A percentile compares a stretch with the other conserved stretches of the same genome.
Conservation (phyloP, 495 filamentous ascomycete species). For the Aspergillus kassunensis region DNA sequence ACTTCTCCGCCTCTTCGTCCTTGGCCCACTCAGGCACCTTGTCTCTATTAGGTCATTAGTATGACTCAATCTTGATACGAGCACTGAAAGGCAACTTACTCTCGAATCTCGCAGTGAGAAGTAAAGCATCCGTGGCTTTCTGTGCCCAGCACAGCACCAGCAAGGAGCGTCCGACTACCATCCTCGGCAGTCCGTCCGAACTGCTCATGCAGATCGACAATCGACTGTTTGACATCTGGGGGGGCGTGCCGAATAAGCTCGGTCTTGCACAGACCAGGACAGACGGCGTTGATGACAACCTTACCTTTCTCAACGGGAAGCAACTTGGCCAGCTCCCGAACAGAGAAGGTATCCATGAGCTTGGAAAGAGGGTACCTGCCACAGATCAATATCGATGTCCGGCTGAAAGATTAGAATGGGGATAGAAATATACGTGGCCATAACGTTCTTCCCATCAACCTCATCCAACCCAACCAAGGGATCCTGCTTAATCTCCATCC, state of each 20-base stretch:
- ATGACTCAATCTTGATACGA: neutral
- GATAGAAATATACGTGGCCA: neutral
- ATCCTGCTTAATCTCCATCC: conserved; percentile 1
- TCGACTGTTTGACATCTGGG: neutral
- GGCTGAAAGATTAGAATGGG: neutral
- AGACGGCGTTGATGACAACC: conserved; percentile 3
- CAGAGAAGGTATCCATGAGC: neutral
- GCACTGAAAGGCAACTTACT: neutral
- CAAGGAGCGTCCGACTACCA: conserved; percentile 3
- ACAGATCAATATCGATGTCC: neutral
- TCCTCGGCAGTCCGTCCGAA: conserved; percentile 1
- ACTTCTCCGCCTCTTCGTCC: neutral
- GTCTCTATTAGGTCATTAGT: neutral
- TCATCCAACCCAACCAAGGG: neutral
- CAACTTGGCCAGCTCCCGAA: neutral
- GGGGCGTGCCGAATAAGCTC: neutral
- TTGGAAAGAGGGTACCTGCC: conserved; percentile 1
- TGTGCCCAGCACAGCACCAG: neutral
- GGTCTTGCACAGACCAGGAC: conserved; percentile 1
- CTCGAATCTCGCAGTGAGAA: neutral
- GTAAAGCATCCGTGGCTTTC: neutral
- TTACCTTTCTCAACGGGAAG: conserved; percentile 3
- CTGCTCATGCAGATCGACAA: neutral
- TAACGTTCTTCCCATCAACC: neutral
- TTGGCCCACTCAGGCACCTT: neutral